Conservation (phyloP, 148 eudicot species). For the Chenopodium quinoa region DNA sequence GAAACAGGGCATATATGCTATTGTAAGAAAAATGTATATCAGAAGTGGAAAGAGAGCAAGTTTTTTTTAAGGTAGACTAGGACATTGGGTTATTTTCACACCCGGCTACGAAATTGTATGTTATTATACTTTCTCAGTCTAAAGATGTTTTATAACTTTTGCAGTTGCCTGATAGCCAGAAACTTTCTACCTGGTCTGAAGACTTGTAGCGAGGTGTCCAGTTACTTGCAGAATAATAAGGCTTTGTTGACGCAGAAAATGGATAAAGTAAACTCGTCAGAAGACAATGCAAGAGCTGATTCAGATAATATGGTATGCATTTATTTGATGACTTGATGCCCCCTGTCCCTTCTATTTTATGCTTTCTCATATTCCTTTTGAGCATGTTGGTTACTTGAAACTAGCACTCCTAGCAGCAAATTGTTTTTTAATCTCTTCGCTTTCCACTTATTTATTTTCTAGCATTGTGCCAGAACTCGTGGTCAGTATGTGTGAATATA, state of each 20-base stretch:
- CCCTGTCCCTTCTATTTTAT: background rate
- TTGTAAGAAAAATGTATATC: background rate
- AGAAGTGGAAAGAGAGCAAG: background rate
- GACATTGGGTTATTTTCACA: background rate
- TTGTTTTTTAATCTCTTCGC: background rate
- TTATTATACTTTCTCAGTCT: slow-evolving; percentile 1
- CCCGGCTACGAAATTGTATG: background rate
- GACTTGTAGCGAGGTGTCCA: slow-evolving; percentile 79
- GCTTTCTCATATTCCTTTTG: background rate
- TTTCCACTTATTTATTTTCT: background rate
- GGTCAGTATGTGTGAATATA: slow-evolving; percentile 2
- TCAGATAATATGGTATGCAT: slow-evolving; percentile 49
- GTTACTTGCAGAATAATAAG: slow-evolving; percentile 59
- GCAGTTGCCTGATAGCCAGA: slow-evolving; percentile 91
- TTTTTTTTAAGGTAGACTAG: background rate
- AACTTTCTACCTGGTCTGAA: slow-evolving; percentile 81
- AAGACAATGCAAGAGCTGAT: slow-evolving; percentile 46
- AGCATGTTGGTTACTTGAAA: slow-evolving; percentile 6
- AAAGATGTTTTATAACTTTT: slow-evolving; percentile 17
- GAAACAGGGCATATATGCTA: too few relatives aligned
- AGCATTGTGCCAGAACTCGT: background rate
- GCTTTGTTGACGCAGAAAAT: slow-evolving; percentile 39
- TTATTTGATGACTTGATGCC: background rate
- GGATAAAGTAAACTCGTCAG: slow-evolving; percentile 34
- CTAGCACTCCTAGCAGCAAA: background rate